Base-by-base conservation (phyloP, 805 yeast genomes). In the Candida sithepensis region DNA sequence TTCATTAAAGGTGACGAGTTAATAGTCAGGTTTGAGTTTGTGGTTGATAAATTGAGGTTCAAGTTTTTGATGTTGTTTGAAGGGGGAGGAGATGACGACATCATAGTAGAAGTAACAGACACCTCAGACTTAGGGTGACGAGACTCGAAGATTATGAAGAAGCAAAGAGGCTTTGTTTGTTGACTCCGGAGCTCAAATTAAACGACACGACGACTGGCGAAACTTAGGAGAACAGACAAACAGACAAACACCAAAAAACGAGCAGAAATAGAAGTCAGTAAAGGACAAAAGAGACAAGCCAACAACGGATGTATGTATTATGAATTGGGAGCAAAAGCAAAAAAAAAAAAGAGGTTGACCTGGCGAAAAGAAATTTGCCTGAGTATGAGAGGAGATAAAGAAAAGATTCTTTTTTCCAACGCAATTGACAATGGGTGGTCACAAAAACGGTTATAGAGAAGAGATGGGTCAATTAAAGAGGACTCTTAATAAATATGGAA, bases 61-160 rank as follows among this genome's bases (percentile, higher is more conserved):
- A 56, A 52, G 13, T 57, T 51, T 19, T 55, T 47, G 24, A 51
- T 42, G 45, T 53, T 55, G 42, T 54, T 51, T 21, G 51, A 55
- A 24, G 62, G 66, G 43, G 69, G 69, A 41, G 68, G 34, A 30
- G 34, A 63, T 54, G 69, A 65, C 47, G 69, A 62, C 69, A 65
- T 65, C 69, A 65, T 65, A 36, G 30, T 54, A 50, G 26, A n/a
- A 19, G 14, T n/a, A 26, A 12, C 18, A 18, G 18, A 34, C 22
- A 34, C 18, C 39, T 18, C n/a, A 20, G 39, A 6, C 13, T 12
- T 7, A 34, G 39, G 21, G 19, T n/a, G 9, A 34, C 39, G 23
- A 4, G 34, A n/a, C n/a, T n/a, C n/a, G 16, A 42, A 18, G 23
- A 22, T 13, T 22, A 7, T 7, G 28, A 24, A 24, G 28, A n/a